Percentiles rank a stretch among this genome's conserved stretches.
phyloP scores from a whole-genome alignment of 495 filamentous ascomycete genomes.

The Aspergillus leporis region DNA sequence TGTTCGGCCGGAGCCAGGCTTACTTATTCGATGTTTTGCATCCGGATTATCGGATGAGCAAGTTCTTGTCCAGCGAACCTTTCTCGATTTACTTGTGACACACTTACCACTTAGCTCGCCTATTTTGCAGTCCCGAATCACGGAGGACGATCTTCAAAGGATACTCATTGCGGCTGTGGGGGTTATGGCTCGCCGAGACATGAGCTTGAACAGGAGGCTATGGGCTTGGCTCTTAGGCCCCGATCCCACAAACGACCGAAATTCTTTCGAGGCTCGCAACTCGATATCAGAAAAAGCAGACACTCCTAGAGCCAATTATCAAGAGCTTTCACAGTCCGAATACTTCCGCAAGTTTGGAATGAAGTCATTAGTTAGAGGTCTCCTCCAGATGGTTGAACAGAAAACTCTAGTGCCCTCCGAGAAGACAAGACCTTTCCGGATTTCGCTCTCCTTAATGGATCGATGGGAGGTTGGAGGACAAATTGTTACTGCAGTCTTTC shows the following conservation, averaged over 20 bases:
- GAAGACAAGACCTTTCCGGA: slow-evolving; percentile 82
- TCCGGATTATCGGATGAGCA: slow-evolving; percentile 89
- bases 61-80: slow-evolving; percentile 88
- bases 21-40: slow-evolving; percentile 87
- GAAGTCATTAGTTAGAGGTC: slow-evolving; percentile 67
- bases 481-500: slow-evolving; percentile 83
- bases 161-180: slow-evolving; percentile 79
- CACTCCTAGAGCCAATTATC: slow-evolving; percentile 37
- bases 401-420: slow-evolving; percentile 59
- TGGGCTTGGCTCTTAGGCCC: slow-evolving; percentile 98
- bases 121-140: slow-evolving; percentile 73
- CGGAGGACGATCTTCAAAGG: slow-evolving; percentile 71
- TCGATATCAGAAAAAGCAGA: slow-evolving; percentile 48
- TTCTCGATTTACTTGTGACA: slow-evolving; percentile 87
- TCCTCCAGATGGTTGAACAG: slow-evolving; percentile 73
- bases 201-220: slow-evolving; percentile 90
- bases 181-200: slow-evolving; percentile 85
- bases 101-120: slow-evolving; percentile 87
- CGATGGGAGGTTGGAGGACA: slow-evolving; percentile 93
- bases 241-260: slow-evolving; percentile 56
- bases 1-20: slow-evolving; percentile 86
- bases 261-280: slow-evolving; percentile 47
- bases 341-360: slow-evolving; percentile 85
- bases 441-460: slow-evolving; percentile 95
- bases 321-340: slow-evolving; percentile 50